phyloP scores from a whole-genome alignment of 768 basidiomycete genomes.

The Neoboletus brunneissimus region DNA sequence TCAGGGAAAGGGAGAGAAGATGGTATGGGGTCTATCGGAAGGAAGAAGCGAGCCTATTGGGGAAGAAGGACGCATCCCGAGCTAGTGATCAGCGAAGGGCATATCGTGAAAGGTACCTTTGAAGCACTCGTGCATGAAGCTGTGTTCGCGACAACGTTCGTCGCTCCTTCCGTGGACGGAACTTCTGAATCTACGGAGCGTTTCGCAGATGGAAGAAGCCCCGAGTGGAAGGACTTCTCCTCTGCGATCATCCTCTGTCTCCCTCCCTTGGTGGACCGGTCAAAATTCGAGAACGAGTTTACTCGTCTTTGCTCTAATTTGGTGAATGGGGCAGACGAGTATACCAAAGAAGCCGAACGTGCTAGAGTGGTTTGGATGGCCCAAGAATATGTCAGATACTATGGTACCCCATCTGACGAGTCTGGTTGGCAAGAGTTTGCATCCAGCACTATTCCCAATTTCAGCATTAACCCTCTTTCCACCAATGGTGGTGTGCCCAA shows the following conservation, averaged over 20 bases:
- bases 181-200: conserved; percentile 17
- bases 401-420: conserved; percentile 51
- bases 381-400: conserved; percentile 58
- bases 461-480: conserved; percentile 25
- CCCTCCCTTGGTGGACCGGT: conserved; percentile 52
- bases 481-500: conserved; percentile 35
- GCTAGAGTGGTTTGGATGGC: conserved; percentile 62
- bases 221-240: conserved; percentile 62
- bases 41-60: conserved; percentile 74
- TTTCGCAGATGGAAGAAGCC: conserved; percentile 20
- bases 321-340: conserved; percentile 51
- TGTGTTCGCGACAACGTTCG: conserved; percentile 73
- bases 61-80: conserved; percentile 74
- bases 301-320: conserved; percentile 63
- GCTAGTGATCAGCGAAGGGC: conserved; percentile 41
- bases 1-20: conserved; percentile 37
- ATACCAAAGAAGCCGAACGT: conserved; percentile 36
- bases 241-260: conserved; percentile 58
- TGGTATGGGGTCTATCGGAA: conserved; percentile 25
- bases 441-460: conserved; percentile 47
- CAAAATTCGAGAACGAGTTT: conserved; percentile 69
- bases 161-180: conserved; percentile 19
- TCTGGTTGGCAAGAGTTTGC: conserved; percentile 59
- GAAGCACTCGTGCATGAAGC: conserved; percentile 82
- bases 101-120: conserved; percentile 62